Percentiles rank a stretch among this genome's conserved stretches.
Conservation (phyloP, 805 yeast genomes). For the Myxozyma melibiosi region DNA sequence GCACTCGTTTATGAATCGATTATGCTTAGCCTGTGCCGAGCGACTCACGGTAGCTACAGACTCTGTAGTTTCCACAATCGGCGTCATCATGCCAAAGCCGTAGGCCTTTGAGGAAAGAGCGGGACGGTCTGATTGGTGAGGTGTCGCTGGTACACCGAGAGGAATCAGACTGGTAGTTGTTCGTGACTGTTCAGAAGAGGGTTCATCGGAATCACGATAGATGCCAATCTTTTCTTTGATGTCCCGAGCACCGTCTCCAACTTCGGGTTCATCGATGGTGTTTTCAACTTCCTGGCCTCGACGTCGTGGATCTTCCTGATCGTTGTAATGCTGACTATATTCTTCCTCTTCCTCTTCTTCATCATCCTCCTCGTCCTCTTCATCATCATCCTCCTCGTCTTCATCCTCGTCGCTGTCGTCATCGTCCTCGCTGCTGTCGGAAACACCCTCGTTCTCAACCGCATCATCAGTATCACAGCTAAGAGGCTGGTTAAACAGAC, state of each 20-base stretch:
- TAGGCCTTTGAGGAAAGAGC: conserved; percentile 14
- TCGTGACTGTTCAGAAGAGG: neutral
- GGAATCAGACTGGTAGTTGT: conserved; percentile 4
- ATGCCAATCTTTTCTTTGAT: neutral
- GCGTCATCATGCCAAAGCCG: conserved; percentile 37
- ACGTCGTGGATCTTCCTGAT: neutral
- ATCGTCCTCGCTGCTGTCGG: conserved; percentile 34
- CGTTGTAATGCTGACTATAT: conserved; percentile 7
- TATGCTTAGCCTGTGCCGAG: neutral
- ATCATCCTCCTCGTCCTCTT: conserved; percentile 22
- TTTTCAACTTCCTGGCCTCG: neutral
- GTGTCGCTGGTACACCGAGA: conserved; percentile 26
- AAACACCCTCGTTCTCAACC: conserved; percentile 32
- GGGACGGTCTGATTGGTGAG: conserved; percentile 19
- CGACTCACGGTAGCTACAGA: conserved; percentile 26
- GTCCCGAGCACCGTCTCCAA: neutral
- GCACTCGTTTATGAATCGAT: neutral
- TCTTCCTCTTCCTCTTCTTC: conserved; percentile 9
- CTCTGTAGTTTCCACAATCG: conserved; percentile 40
- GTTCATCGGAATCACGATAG: neutral
- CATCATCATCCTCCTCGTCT: conserved; percentile 25
- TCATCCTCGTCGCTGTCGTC: conserved; percentile 26
- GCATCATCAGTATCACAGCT: conserved; percentile 32
- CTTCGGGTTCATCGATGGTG: neutral
- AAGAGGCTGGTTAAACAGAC: conserved; percentile 69